Base-by-base conservation (phyloP, 768 basidiomycete genomes). In the Rhodocollybia butyracea region DNA sequence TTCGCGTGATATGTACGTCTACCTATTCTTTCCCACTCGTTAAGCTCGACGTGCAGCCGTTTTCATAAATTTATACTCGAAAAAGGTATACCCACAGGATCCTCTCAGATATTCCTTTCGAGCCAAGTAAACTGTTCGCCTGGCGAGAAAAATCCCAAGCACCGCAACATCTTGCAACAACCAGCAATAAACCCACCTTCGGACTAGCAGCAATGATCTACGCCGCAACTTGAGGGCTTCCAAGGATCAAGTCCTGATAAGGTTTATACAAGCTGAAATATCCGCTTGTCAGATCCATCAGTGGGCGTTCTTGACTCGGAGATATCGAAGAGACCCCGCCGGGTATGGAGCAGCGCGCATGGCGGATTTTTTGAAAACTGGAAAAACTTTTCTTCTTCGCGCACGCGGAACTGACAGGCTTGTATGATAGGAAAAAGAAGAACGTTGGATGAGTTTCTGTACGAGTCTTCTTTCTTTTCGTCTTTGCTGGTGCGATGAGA, bases 1-100 rank as follows among this genome's bases (percentile, higher is more conserved):
- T 99, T 99, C 24, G 97, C 91, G 65, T 99, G 97, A 72, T 99
- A 99, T 1, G 97, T 98, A 97, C 97, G 98, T 3, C 88, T 92
- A 22, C 77, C 73, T 60, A n/a, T n/a, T n/a, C 81, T 81, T 64
- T 85, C 81, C 97, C 97, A 99, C 69, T 99, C 96, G 56, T 74
- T 80, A 58, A 99, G 74, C 53, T 84, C 76, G 22, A 99, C 79
- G 0, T 46, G 66, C 67, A 2, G 84, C 84, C 3, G 85, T 85
- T 24, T 64, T 68, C 82, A 90, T 89, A 66, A 99, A 99, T 24
- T 81, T 77, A 56, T 91, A 83, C 62, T 97, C 94, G 45, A 93
- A 78, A 15, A 91, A 66, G 0, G 94, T 97, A 66, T 99, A 99
- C 0, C 86, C 97, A 68, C 5, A 97, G 97, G 62, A 99, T 94